Evolutionary conservation across 164 flowering plant species (phyloP).

Genomic region (Kalanchoe fedtschenkoi): DNA sequence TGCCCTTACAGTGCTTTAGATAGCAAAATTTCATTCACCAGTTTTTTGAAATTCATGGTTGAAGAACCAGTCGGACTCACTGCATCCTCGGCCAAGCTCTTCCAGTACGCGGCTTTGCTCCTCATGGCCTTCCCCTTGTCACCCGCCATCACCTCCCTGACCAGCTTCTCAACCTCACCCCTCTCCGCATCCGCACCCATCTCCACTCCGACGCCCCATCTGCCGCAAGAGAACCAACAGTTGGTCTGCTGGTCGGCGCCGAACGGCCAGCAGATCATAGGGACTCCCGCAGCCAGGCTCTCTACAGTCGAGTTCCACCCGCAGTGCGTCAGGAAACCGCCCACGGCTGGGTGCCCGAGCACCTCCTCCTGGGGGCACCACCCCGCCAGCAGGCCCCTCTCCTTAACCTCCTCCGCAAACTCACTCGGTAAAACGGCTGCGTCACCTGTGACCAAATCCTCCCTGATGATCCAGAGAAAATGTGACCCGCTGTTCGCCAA

Average conservation of each 20-base stretch:
- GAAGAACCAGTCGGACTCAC: constrained; percentile 3
- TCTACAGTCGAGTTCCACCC: neutral
- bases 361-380: constrained; percentile 5
- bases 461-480: constrained; percentile 46
- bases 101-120: neutral
- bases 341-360: neutral
- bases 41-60: neutral
- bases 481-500: constrained; percentile 27
- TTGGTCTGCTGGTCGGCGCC: neutral
- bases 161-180: neutral
- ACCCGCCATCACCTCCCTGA: neutral
- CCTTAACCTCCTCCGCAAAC: neutral
- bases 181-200: neutral
- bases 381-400: neutral
- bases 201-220: constrained; percentile 5
- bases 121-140: constrained; percentile 2
- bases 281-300: neutral
- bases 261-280: constrained; percentile 6
- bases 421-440: constrained; percentile 10
- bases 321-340: neutral
- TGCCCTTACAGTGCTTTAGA: neutral
- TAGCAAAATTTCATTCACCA: neutral
- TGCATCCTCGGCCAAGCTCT: neutral
- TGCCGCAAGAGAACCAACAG: neutral
- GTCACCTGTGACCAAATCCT: constrained; percentile 37